Evolutionary conservation across 352 stramenopile species (phyloP).

Genomic region (Pythium vanterpoolii): DNA sequence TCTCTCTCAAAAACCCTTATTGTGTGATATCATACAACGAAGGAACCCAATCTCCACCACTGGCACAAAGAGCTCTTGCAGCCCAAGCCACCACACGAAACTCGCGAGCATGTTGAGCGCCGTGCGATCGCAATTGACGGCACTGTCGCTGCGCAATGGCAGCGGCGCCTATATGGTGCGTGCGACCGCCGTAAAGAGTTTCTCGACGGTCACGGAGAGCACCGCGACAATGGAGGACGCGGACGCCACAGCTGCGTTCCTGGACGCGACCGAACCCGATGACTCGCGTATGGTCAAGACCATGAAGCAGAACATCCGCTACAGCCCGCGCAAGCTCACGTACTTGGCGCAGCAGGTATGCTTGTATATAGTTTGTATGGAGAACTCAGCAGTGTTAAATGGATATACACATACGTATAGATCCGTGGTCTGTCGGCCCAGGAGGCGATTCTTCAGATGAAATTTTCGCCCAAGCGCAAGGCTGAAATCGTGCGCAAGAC

Average conservation of each 20-base stretch:
- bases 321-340: slow-evolving; percentile 76
- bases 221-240: slow-evolving; percentile 30
- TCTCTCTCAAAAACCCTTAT: not conserved
- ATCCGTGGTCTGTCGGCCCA: slow-evolving; percentile 71
- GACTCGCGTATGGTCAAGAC: slow-evolving; percentile 68
- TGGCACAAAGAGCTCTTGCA: slow-evolving; percentile 1
- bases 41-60: slow-evolving; percentile 26
- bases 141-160: slow-evolving; percentile 55
- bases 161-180: slow-evolving; percentile 23
- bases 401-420: slow-evolving; percentile 9
- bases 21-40: slow-evolving; percentile 7
- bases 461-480: slow-evolving; percentile 85
- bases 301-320: slow-evolving; percentile 79
- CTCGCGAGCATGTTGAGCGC: slow-evolving; percentile 43
- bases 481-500: slow-evolving; percentile 83
- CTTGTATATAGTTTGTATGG: not conserved
- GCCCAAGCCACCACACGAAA: not conserved
- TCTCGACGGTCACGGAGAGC: slow-evolving; percentile 34
- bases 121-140: slow-evolving; percentile 51
- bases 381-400: not conserved
- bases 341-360: slow-evolving; percentile 73
- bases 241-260: slow-evolving; percentile 57
- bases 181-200: slow-evolving; percentile 18
- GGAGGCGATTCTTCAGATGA: slow-evolving; percentile 82
- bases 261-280: slow-evolving; percentile 50